Evolutionary conservation across 2,329 filamentous ascomycete species (phyloP).

Genomic region (Venturia pyrina): DNA sequence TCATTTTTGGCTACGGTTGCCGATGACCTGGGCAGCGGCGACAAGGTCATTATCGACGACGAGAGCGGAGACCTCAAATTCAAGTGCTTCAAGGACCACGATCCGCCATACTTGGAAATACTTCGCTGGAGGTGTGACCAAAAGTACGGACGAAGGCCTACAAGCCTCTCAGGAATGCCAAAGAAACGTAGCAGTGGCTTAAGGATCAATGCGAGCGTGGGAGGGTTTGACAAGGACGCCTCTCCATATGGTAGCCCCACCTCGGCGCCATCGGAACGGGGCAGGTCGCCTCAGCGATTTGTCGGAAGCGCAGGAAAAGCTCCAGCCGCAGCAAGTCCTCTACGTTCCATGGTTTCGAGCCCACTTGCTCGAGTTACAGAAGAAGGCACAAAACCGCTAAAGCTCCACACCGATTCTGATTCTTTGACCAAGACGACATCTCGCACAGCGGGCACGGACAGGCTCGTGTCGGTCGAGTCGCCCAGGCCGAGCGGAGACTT

Average conservation of each 20-base stretch:
- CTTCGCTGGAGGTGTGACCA: conserved; percentile 92
- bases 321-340: conserved; percentile 48
- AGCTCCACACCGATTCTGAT: conserved; percentile 26
- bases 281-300: conserved; percentile 61
- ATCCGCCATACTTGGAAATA: conserved; percentile 90
- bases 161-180: conserved; percentile 28
- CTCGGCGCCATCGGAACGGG: conserved; percentile 48
- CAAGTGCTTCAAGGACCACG: conserved; percentile 86
- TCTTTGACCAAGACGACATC: conserved; percentile 15
- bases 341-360: conserved; percentile 56
- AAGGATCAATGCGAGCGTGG: conserved; percentile 43
- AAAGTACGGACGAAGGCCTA: conserved; percentile 63
- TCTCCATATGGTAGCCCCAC: conserved; percentile 58
- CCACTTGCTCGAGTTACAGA: conserved; percentile 67
- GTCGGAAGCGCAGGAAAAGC: conserved; percentile 35
- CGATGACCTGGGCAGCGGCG: conserved; percentile 65
- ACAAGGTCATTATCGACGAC: conserved; percentile 87
- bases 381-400: conserved; percentile 40
- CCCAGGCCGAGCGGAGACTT: conserved; percentile 30
- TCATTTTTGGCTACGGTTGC: conserved; percentile 77
- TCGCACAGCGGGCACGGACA: conserved; percentile 19
- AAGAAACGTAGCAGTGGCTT: conserved; percentile 24
- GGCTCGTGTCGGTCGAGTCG: conserved; percentile 33
- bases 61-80: conserved; percentile 86
- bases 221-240: conserved; percentile 31